phyloP scores from a whole-genome alignment of 768 basidiomycete genomes.

The Podaxis sp. region DNA sequence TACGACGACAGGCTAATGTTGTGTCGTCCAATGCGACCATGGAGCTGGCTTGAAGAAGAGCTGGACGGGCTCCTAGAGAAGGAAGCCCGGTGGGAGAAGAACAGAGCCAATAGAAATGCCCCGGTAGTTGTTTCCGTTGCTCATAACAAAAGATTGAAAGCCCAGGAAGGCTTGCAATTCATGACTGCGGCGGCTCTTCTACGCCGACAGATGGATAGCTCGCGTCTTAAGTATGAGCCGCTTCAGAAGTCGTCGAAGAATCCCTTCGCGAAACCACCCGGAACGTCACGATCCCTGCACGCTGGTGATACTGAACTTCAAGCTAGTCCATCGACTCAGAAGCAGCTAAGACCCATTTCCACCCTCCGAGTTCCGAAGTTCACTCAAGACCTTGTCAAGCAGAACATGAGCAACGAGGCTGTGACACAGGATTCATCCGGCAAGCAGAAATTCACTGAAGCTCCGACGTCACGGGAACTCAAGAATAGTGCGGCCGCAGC shows the following conservation, averaged over 20 bases:
- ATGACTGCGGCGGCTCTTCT: slow-evolving; percentile 9
- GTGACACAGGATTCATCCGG: background rate
- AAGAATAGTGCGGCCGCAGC: background rate
- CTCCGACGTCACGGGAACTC: background rate
- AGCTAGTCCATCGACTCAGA: background rate
- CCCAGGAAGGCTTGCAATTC: background rate
- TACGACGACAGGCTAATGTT: slow-evolving; percentile 8
- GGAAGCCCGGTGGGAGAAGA: background rate
- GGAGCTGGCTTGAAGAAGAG: slow-evolving; percentile 1
- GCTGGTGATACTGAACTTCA: too few species aligned
- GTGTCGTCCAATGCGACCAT: slow-evolving; percentile 9
- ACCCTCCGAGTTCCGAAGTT: slow-evolving; percentile 14
- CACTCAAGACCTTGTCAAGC: slow-evolving; percentile 15
- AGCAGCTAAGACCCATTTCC: slow-evolving; percentile 16
- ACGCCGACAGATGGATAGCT: background rate
- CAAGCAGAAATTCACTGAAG: background rate
- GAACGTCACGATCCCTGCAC: background rate
- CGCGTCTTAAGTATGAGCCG: background rate
- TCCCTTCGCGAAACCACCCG: slow-evolving; percentile 4
- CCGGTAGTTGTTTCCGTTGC: background rate
- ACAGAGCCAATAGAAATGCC: background rate
- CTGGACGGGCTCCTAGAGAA: background rate
- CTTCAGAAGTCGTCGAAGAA: background rate
- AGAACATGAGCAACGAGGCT: slow-evolving; percentile 1
- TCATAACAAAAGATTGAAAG: background rate